Base-by-base conservation (phyloP, 805 yeast genomes). In the Torulaspora franciscae region DNA sequence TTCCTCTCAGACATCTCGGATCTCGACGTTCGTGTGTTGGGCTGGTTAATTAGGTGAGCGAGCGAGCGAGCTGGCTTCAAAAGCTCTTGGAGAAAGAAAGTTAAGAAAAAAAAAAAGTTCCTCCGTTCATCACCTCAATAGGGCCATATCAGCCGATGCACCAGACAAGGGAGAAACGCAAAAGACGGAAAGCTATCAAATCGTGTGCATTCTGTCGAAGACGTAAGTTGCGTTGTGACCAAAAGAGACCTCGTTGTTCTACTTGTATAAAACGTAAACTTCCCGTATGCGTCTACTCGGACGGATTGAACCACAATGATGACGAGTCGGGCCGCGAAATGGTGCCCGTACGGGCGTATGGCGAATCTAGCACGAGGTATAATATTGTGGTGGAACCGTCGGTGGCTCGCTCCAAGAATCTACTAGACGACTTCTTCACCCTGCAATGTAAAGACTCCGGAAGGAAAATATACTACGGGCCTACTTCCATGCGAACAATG, bases 1-100 rank as follows among this genome's bases (percentile, higher is more conserved):
- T 85, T 85, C 54, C 93, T 67, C 57, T 85, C 91, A 2, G 90
- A 82, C 93, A 85, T 83, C 17, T 11, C 15, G n/a, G 19, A 19
- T 7, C 19, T 40, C 34, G 17, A 22, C 13, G 39, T 19, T 19
- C 11, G 27, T 36, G 10, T 36, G 7, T 36, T 10, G 10, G 11
- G 29, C 24, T 22, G 19, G 5, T 27, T 27, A 6, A 10, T 27
- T 6, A 27, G n/a, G 13, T 11, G 7, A 9, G 30, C 13, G 13
- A 13, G 4, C n/a, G 13, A 10, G 30, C 13, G 30, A 13, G 13
- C 30, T 13, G 30, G 10, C 11, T 11, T 13, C 7, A 27, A 9
- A 27, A 27, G 30, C 6, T 27, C 5, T 5, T 19, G 22, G 14
- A 24, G n/a, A 33, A 33, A 33, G 29, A 35, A 35, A 35, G 27